phyloP scores from a whole-genome alignment of 495 filamentous ascomycete genomes.

The Letharia columbiana region DNA sequence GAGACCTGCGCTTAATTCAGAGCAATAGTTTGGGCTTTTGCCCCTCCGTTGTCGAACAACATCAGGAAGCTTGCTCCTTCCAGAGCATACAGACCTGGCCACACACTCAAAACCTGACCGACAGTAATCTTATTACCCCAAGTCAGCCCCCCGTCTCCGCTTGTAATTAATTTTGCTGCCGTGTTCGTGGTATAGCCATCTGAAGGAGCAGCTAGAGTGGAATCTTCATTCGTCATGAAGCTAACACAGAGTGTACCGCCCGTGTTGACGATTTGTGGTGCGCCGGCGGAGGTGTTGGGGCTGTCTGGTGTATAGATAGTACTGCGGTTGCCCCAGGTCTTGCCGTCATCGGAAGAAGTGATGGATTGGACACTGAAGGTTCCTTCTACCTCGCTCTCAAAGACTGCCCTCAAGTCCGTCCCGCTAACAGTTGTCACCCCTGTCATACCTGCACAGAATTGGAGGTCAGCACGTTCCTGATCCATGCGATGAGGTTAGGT shows the following conservation, averaged over 20 bases:
- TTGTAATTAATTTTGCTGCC: slow-evolving; percentile 33
- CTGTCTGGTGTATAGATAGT: slow-evolving; percentile 33
- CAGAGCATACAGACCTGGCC: slow-evolving; percentile 37
- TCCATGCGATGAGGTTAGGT: neutral
- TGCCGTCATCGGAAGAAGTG: slow-evolving; percentile 39
- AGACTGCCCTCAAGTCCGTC: slow-evolving; percentile 38
- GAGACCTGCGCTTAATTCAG: slow-evolving; percentile 8
- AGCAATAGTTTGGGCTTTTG: slow-evolving; percentile 26
- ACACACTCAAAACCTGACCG: slow-evolving; percentile 28
- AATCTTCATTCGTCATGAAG: slow-evolving; percentile 48
- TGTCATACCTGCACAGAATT: slow-evolving; percentile 31
- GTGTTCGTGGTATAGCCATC: slow-evolving; percentile 16
- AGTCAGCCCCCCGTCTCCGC: slow-evolving; percentile 31
- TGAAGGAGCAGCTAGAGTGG: slow-evolving; percentile 2
- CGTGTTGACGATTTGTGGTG: slow-evolving; percentile 44
- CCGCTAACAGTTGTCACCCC: slow-evolving; percentile 35
- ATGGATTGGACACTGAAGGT: slow-evolving; percentile 39
- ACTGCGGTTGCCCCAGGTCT: slow-evolving; percentile 34
- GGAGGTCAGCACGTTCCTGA: neutral
- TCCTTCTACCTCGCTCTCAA: slow-evolving; percentile 37
- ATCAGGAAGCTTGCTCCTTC: slow-evolving; percentile 31
- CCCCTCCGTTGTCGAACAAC: slow-evolving; percentile 32
- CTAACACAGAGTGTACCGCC: slow-evolving; percentile 41
- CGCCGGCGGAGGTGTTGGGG: slow-evolving; percentile 35
- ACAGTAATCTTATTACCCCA: slow-evolving; percentile 38